Percentiles rank a stretch among this genome's conserved stretches.
These are phyloP conservation scores for Exophiala sp. DNA, from an alignment of 2,329 filamentous ascomycete genomes.

Conservation along the genomic window DNA sequence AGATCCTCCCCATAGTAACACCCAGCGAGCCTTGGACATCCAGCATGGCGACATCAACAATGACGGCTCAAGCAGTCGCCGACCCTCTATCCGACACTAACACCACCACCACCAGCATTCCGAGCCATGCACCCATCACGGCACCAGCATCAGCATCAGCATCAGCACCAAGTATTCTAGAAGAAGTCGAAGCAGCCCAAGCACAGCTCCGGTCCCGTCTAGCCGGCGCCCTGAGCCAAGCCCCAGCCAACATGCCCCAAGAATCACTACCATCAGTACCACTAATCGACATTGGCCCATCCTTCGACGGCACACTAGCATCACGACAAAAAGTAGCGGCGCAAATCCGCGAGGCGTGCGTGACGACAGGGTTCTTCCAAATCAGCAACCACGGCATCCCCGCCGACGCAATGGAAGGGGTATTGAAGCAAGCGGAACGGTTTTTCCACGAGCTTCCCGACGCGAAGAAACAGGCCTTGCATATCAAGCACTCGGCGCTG, in stretches of 20 bases:
- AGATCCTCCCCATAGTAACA: too few species aligned
- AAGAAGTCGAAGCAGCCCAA: conserved; percentile 25
- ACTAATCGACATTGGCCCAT: conserved; percentile 27
- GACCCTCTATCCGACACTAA: conserved; percentile 1
- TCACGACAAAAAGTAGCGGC: conserved; percentile 28
- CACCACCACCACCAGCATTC: background rate
- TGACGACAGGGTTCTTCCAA: conserved; percentile 51
- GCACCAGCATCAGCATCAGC: background rate
- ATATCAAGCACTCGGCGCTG: conserved; percentile 36
- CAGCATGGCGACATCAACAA: conserved; percentile 17
- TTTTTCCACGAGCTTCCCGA: conserved; percentile 40
- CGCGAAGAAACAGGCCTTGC: conserved; percentile 30
- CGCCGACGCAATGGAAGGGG: conserved; percentile 36
- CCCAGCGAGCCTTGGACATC: too few species aligned
- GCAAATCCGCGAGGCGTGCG: conserved; percentile 41
- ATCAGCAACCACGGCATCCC: conserved; percentile 48
- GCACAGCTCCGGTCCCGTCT: conserved; percentile 21
- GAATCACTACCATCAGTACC: conserved; percentile 24
- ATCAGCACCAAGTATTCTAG: conserved; percentile 14
- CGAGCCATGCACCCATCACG: background rate
- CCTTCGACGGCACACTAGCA: conserved; percentile 14
- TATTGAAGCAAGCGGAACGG: conserved; percentile 40
- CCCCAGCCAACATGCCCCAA: conserved; percentile 11
- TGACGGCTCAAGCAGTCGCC: conserved; percentile 12
- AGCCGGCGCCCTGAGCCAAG: conserved; percentile 18